Base-by-base conservation (phyloP, 129 eudicot genomes). In the Centrapalus pauciflorus region DNA sequence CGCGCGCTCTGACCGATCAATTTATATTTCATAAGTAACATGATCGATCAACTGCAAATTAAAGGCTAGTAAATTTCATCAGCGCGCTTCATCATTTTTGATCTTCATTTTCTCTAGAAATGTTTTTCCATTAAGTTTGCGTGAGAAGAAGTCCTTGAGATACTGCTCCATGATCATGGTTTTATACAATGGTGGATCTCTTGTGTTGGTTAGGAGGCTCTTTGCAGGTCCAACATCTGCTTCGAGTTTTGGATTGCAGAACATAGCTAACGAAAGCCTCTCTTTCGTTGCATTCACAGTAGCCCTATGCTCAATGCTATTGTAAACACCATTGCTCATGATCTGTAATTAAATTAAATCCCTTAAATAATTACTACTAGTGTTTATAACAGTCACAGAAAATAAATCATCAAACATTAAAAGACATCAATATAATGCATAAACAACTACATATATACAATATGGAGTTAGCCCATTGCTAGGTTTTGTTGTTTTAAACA, bases 251-350 rank as follows among this genome's bases (percentile, higher is more conserved):
- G 85, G 81, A 33, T 70, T 70, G 59, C 76, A 71, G 59, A 80
- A 76, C 85, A 80, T 76, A 43, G 76, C 78, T 40, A 71, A 23
- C 5, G 77, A 55, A 2, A 79, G 67, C 70, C 76, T 74, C 58
- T 73, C 80, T 54, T 74, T 63, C 12, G 23, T 54, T 25, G 45
- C 50, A 59, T 79, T 74, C 10, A 74, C 77, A 1, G 65, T 64
- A 9, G 64, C 84, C 72, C 84, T 64, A 41, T 79, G 84, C 69
- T 79, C 84, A 7, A 74, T 69, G 69, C 83, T 79, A 1, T 74
- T 67, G 73, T 74, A 79, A 0, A 27, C 49, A 17, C 84, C 80
- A 29, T 79, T 79, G 59, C 84, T 79, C 66, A 79, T 25, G 54
- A 79, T 75, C 84, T 79, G 69, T 55, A 45, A n/a, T n/a, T n/a